Percentiles rank a stretch among this genome's conserved stretches.
Conservation (phyloP, 2,329 filamentous ascomycete genomes). For the Verticillium longisporum region DNA sequence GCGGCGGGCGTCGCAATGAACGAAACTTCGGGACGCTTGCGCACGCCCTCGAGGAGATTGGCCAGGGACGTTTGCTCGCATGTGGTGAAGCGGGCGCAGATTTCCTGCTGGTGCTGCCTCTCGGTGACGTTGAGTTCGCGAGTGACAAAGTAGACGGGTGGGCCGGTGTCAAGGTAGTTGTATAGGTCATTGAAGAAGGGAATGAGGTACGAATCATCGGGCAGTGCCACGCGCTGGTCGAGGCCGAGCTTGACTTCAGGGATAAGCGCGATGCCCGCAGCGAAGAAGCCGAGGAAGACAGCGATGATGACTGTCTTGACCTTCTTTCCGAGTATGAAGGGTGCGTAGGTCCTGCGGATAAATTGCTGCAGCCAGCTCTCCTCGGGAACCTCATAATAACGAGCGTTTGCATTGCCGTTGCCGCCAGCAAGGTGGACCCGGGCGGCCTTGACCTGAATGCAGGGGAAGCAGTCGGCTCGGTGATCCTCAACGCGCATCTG, state of each 20-base stretch:
- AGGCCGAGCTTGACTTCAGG: slow-evolving; percentile 81
- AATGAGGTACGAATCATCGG: slow-evolving; percentile 89
- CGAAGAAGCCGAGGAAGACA: slow-evolving; percentile 81
- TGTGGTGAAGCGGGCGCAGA: slow-evolving; percentile 87
- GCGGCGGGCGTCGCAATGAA: slow-evolving; percentile 85
- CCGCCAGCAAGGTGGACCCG: slow-evolving; percentile 57
- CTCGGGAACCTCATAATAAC: slow-evolving; percentile 68
- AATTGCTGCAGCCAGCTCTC: slow-evolving; percentile 80
- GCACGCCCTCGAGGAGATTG: slow-evolving; percentile 88
- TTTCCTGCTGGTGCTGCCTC: slow-evolving; percentile 68
- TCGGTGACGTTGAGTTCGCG: slow-evolving; percentile 72
- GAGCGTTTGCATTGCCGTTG: slow-evolving; percentile 51
- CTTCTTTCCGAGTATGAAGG: slow-evolving; percentile 70
- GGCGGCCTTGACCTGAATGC: slow-evolving; percentile 71
- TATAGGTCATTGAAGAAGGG: slow-evolving; percentile 96
- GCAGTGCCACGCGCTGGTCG: slow-evolving; percentile 91
- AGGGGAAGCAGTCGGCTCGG: slow-evolving; percentile 88
- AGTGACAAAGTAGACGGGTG: slow-evolving; percentile 94
- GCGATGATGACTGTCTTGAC: slow-evolving; percentile 71
- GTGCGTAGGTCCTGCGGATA: slow-evolving; percentile 86
- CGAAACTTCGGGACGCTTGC: slow-evolving; percentile 80
- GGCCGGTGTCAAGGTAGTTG: slow-evolving; percentile 82
- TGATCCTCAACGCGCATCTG: slow-evolving; percentile 84
- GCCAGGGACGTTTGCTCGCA: slow-evolving; percentile 79
- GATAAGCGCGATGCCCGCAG: slow-evolving; percentile 75